Conservation (phyloP, 305 asterid genomes). For the Solanum hybrid region DNA sequence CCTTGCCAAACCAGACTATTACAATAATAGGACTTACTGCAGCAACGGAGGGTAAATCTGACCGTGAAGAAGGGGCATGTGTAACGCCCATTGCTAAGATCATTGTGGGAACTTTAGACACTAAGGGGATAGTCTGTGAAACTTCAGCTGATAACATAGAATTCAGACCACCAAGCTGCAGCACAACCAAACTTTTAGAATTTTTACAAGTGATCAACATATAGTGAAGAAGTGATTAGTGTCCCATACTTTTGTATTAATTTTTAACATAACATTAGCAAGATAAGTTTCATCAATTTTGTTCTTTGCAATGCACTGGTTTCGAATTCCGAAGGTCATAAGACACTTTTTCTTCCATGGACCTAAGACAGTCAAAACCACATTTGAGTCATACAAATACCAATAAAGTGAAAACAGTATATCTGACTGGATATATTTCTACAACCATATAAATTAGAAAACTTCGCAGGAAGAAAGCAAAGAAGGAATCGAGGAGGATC, state of each 20-base stretch:
- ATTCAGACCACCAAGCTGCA: slow-evolving; percentile 34
- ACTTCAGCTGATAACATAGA: slow-evolving; percentile 21
- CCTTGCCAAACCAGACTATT: neutral
- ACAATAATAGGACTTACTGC: slow-evolving; percentile 18
- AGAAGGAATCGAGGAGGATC: slow-evolving; percentile 56
- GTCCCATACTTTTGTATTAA: slow-evolving; percentile 32
- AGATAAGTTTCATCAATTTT: slow-evolving; percentile 29
- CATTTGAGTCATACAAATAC: neutral
- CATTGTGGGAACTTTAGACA: slow-evolving; percentile 31
- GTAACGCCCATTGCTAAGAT: slow-evolving; percentile 28
- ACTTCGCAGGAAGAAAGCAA: slow-evolving; percentile 54
- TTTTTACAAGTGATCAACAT: neutral
- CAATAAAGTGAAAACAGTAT: neutral
- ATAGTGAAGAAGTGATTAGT: neutral
- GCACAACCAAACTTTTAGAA: neutral
- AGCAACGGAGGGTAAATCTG: slow-evolving; percentile 31
- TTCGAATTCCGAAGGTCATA: slow-evolving; percentile 29
- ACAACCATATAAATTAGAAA: slow-evolving; percentile 48
- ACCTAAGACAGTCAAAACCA: slow-evolving; percentile 15
- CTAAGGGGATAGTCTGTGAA: slow-evolving; percentile 16
- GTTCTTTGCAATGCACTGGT: slow-evolving; percentile 32
- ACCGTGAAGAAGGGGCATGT: slow-evolving; percentile 8
- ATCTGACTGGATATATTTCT: neutral
- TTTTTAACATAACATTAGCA: slow-evolving; percentile 33
- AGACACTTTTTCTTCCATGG: slow-evolving; percentile 48